Conservation (phyloP, 352 stramenopile species). For the Globisporangium paroecandrum region DNA sequence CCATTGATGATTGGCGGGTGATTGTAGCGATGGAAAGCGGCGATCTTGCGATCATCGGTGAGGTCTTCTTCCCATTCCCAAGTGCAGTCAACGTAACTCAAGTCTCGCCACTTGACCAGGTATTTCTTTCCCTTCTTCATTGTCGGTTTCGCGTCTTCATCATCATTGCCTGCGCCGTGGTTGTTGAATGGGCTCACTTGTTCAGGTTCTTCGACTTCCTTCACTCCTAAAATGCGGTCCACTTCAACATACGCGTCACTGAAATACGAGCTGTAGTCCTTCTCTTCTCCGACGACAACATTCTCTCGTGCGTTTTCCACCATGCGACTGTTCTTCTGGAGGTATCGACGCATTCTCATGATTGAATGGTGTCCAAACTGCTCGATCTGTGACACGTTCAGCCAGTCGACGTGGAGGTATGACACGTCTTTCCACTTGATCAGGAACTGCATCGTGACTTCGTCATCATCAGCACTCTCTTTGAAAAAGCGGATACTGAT, state of each 20-base stretch:
- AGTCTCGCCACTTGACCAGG: slow-evolving; percentile 89
- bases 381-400: slow-evolving; percentile 94
- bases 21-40: slow-evolving; percentile 83
- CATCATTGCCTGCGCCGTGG: slow-evolving; percentile 34
- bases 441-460: slow-evolving; percentile 94
- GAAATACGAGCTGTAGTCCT: slow-evolving; percentile 81
- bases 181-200: slow-evolving; percentile 71
- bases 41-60: slow-evolving; percentile 88
- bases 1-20: slow-evolving; percentile 83
- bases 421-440: slow-evolving; percentile 99
- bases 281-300: slow-evolving; percentile 68
- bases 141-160: slow-evolving; percentile 34
- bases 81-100: slow-evolving; percentile 87
- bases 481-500: slow-evolving; percentile 86
- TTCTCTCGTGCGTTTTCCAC: slow-evolving; percentile 77
- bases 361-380: slow-evolving; percentile 75
- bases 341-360: slow-evolving; percentile 79
- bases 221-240: slow-evolving; percentile 72
- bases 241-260: slow-evolving; percentile 82
- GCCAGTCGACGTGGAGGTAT: slow-evolving; percentile 98
- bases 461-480: slow-evolving; percentile 30
- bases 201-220: slow-evolving; percentile 74
- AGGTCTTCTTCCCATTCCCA: slow-evolving; percentile 90
- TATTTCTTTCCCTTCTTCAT: slow-evolving; percentile 88
- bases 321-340: slow-evolving; percentile 84